A percentile compares a stretch with the other conserved stretches of the same genome.
phyloP scores from a whole-genome alignment of 2,329 filamentous ascomycete species.

The Fusarium sp. region DNA sequence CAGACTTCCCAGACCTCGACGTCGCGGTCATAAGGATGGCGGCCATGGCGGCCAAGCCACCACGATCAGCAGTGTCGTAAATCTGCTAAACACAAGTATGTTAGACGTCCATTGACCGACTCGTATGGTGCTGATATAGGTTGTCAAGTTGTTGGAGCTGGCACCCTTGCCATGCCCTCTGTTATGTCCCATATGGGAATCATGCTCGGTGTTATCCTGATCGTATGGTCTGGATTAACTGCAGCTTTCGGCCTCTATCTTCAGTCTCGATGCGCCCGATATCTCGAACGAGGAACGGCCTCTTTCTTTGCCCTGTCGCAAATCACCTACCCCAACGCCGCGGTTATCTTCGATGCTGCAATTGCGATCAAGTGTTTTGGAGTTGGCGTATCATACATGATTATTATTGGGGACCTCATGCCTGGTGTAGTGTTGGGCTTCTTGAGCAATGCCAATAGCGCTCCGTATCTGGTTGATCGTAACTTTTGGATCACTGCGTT shows the following conservation, averaged over 20 bases:
- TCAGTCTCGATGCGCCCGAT: constrained; percentile 90
- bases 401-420: constrained; percentile 99
- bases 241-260: constrained; percentile 95
- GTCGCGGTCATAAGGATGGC: constrained; percentile 75
- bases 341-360: constrained; percentile 93
- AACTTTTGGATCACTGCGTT: constrained; percentile 99
- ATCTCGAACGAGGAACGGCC: constrained; percentile 86
- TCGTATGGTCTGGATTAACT: constrained; percentile 90
- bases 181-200: constrained; percentile 97
- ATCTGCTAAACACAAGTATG: constrained; percentile 94
- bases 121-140: constrained; percentile 31
- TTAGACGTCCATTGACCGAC: constrained; percentile 12
- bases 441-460: constrained; percentile 66
- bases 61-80: constrained; percentile 91
- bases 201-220: constrained; percentile 81
- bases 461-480: constrained; percentile 84
- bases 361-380: constrained; percentile 99
- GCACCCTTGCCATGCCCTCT: constrained; percentile 93
- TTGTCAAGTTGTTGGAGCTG: constrained; percentile 83
- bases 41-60: constrained; percentile 79
- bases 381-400: constrained; percentile 95
- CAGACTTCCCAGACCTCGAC: constrained; percentile 59
- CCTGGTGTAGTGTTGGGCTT: constrained; percentile 91
- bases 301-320: constrained; percentile 98
- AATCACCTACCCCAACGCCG: constrained; percentile 94